phyloP scores from a whole-genome alignment of 2,329 filamentous ascomycete genomes.

The Chaetomiaceae sp. region DNA sequence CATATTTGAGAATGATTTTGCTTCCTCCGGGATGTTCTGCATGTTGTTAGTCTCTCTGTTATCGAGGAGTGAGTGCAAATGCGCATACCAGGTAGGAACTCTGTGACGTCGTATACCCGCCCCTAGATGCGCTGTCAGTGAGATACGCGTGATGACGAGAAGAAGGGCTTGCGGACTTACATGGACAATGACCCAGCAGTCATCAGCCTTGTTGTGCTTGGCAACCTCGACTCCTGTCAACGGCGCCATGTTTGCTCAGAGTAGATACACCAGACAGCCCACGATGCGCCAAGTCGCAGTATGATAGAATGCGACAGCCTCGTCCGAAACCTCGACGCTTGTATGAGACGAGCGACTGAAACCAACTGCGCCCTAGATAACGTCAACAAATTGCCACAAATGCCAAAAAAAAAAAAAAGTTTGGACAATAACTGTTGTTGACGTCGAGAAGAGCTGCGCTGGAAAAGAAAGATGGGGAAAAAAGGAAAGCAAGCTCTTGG shows the following conservation, averaged over 20 bases:
- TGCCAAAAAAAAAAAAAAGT: too few species aligned
- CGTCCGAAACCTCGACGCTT: not conserved
- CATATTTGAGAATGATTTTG: constrained; percentile 96
- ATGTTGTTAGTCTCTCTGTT: constrained; percentile 38
- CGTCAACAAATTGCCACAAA: too few species aligned
- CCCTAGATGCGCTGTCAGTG: constrained; percentile 42
- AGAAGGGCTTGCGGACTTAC: constrained; percentile 36
- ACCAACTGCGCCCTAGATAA: too few species aligned
- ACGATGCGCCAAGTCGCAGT: not conserved
- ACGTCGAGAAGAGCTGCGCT: too few species aligned
- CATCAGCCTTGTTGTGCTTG: constrained; percentile 74
- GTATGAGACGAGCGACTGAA: too few species aligned
- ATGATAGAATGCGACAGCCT: not conserved
- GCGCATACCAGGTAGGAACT: constrained; percentile 67
- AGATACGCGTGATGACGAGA: not conserved
- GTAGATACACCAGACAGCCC: not conserved
- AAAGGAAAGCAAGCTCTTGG: too few species aligned
- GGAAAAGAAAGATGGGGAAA: too few species aligned
- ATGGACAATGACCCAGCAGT: constrained; percentile 89
- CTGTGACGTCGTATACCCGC: constrained; percentile 84
- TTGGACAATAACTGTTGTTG: too few species aligned
- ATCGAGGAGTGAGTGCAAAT: constrained; percentile 53
- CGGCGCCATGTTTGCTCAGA: constrained; percentile 32
- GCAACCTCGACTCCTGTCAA: constrained; percentile 52
- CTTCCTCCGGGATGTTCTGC: constrained; percentile 80